Percentiles rank a stretch among this genome's conserved stretches.
These are phyloP conservation scores for Wickerhamomyces alni DNA, from an alignment of 805 yeast genomes.

Conservation along the genomic window DNA sequence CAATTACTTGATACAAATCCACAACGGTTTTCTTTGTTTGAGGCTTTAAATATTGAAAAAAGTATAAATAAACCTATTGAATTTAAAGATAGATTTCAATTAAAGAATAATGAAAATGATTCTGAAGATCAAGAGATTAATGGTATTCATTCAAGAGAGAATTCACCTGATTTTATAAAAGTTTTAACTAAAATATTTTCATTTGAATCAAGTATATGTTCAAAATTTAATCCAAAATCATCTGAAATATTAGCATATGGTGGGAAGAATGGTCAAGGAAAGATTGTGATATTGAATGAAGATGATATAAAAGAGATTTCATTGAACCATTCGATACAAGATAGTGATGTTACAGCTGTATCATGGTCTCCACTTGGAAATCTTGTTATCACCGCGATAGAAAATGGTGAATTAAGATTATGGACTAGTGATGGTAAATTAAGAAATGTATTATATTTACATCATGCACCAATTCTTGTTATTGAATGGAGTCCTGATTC, in stretches of 20 bases:
- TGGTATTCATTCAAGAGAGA: constrained; percentile 3
- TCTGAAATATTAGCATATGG: constrained; percentile 49
- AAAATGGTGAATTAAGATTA: constrained; percentile 68
- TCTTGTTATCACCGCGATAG: constrained; percentile 54
- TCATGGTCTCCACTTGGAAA: constrained; percentile 69
- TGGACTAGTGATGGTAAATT: constrained; percentile 73
- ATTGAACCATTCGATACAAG: constrained; percentile 26
- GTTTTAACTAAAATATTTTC: constrained; percentile 32
- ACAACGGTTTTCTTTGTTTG: constrained; percentile 44
- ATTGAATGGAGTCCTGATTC: constrained; percentile 59
- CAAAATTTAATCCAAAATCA: constrained; percentile 52
- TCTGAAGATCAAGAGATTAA: constrained; percentile 2
- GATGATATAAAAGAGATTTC: constrained; percentile 13
- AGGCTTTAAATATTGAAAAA: constrained; percentile 42
- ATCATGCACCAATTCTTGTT: constrained; percentile 47
- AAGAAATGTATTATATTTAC: constrained; percentile 47
- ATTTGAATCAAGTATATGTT: constrained; percentile 39
- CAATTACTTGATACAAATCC: constrained; percentile 33
- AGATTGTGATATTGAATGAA: constrained; percentile 31
- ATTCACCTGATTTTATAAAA: constrained; percentile 24
- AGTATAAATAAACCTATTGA: constrained; percentile 26
- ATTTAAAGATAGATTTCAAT: constrained; percentile 26
- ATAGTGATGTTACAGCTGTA: constrained; percentile 27
- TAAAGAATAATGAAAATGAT: constrained; percentile 8
- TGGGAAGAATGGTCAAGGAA: constrained; percentile 39